Evolutionary conservation across 2,329 filamentous ascomycete genomes (phyloP), one percentile per base, ranked within the genome.

Genomic region (Claviceps cyperi): DNA sequence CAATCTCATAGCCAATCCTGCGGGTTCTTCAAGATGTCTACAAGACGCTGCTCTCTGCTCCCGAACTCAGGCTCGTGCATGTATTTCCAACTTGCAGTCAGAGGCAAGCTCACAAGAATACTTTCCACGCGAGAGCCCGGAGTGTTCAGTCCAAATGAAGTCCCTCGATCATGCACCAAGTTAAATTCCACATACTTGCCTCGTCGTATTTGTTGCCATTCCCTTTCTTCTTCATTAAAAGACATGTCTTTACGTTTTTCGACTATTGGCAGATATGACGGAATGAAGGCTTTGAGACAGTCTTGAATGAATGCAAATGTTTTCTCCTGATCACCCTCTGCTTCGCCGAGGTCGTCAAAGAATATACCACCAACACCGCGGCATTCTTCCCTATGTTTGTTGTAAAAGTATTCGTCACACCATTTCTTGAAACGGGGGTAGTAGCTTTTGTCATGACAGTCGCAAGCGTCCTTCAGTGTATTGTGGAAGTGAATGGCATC

Each of bases 161-260:
- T 98, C 2, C 92, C 92, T 24, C 92, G 80, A 69, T 98, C 92
- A 68, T 98, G 90, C 50, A 98, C 88, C 38, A 98, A 76, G 69
- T 98, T 98, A 69, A 98, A 98, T 69, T 98, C 92, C 55, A 98
- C 92, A 64, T 98, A 98, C 60, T 89, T 77, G n/a, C 92, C 92
- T 56, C 92, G 75, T 47, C 92, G 78, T 54, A 98, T 75, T 71
- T 97, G 92, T 71, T 98, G 92, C 92, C 92, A 98, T 56, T 86
- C 80, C 73, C 95, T 96, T 70, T 96, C 86, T 57, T 82, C 75
- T 46, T 84, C 83, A 0, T 81, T 90, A 60, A 81, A 98, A 0
- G 86, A 81, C 88, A 96, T 89, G 60, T 95, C 85, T 72, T 94
- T 97, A 57, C 92, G 75, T 64, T 77, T 83, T 62, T 89, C 78